Evolutionary conservation across 768 basidiomycete genomes (phyloP).

Genomic region (Trametes villosa): DNA sequence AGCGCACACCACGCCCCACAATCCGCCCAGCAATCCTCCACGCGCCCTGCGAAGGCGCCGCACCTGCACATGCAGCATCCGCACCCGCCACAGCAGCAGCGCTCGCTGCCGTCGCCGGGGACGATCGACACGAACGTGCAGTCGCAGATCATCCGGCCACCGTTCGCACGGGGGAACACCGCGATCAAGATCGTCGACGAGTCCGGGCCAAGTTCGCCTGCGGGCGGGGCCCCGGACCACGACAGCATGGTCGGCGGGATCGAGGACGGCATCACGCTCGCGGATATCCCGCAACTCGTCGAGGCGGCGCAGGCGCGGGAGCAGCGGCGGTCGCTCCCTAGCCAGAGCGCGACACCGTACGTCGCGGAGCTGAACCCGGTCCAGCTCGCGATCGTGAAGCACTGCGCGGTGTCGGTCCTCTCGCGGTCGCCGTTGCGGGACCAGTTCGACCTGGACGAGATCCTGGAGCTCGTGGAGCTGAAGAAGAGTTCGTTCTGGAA

Average conservation of each 20-base stretch:
- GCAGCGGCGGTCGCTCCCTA: slow-evolving; percentile 81
- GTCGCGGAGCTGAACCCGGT: slow-evolving; percentile 84
- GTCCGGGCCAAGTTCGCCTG: slow-evolving; percentile 70
- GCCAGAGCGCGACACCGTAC: slow-evolving; percentile 77
- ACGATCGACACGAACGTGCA: slow-evolving; percentile 36
- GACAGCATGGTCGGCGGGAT: slow-evolving; percentile 59
- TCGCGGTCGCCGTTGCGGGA: slow-evolving; percentile 79
- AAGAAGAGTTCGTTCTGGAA: slow-evolving; percentile 97
- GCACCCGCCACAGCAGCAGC: slow-evolving; percentile 34
- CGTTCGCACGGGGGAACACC: slow-evolving; percentile 78
- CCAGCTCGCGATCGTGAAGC: slow-evolving; percentile 90
- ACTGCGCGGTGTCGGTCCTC: slow-evolving; percentile 83
- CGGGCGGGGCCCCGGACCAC: slow-evolving; percentile 49
- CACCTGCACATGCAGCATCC: slow-evolving; percentile 16
- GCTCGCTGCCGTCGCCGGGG: slow-evolving; percentile 39
- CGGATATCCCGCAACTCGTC: slow-evolving; percentile 92
- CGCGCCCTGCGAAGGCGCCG: slow-evolving; percentile 28
- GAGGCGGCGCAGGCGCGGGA: slow-evolving; percentile 91
- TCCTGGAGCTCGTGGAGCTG: slow-evolving; percentile 88
- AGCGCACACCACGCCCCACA: slow-evolving; percentile 24
- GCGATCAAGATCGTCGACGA: slow-evolving; percentile 91
- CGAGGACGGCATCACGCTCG: slow-evolving; percentile 89
- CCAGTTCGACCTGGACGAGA: slow-evolving; percentile 88
- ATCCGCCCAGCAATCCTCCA: slow-evolving; percentile 34
- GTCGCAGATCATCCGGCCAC: slow-evolving; percentile 63